Percentiles rank a stretch among this genome's conserved stretches.
phyloP scores from a whole-genome alignment of 1,139 yeast species.

The Trichomonascaceae sp. region DNA sequence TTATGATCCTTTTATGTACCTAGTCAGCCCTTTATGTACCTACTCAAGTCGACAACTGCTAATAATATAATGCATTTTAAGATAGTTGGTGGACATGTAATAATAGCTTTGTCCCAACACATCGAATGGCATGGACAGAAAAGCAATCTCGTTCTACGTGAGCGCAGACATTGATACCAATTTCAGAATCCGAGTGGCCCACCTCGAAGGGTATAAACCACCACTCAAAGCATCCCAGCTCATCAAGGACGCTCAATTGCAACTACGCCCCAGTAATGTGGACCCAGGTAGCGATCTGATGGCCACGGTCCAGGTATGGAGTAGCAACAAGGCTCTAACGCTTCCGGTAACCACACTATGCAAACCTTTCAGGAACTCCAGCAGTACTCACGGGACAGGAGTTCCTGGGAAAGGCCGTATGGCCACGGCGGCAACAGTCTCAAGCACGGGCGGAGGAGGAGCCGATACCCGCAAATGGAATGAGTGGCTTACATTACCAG shows the following conservation, averaged over 20 bases:
- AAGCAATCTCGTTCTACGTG: slow-evolving; percentile 54
- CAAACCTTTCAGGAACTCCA: slow-evolving; percentile 38
- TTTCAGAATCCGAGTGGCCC: slow-evolving; percentile 33
- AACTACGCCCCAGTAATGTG: slow-evolving; percentile 12
- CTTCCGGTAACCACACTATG: slow-evolving; percentile 57
- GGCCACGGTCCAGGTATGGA: slow-evolving; percentile 47
- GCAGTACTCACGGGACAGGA: no score
- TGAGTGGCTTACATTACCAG: slow-evolving; percentile 58
- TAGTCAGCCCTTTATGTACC: no score
- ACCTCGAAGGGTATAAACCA: slow-evolving; percentile 36
- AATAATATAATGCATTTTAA: no score
- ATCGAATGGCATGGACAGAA: slow-evolving; percentile 34
- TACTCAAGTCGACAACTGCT: no score
- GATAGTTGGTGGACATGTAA: no score
- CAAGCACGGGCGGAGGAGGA: no score
- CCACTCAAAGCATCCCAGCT: slow-evolving; percentile 41
- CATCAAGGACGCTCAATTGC: slow-evolving; percentile 37
- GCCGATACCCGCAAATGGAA: slow-evolving; percentile 36
- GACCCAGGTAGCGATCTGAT: slow-evolving; percentile 44
- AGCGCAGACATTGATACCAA: slow-evolving; percentile 61
- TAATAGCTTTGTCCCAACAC: no score
- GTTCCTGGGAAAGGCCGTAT: no score
- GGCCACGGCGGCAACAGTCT: no score
- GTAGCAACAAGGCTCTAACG: slow-evolving; percentile 50
- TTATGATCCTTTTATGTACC: no score